A percentile compares a stretch with the other conserved stretches of the same genome.
Conservation (phyloP, 2,329 filamentous ascomycete genomes). For the Stachybotrys echinatus region DNA sequence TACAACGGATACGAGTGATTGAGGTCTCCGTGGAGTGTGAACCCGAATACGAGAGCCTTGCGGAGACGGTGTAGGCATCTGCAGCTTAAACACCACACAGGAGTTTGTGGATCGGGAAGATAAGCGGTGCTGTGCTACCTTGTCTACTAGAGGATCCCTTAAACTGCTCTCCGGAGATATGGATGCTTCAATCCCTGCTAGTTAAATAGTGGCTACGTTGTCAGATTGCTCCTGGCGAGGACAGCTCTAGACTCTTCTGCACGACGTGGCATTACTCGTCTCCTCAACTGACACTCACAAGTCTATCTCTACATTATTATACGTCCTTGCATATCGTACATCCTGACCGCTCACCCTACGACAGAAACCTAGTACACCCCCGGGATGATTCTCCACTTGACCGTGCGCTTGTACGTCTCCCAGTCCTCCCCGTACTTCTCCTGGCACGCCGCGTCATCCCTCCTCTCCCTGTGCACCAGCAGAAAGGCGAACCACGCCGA, state of each 20-base stretch:
- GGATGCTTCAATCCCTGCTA: too few species aligned
- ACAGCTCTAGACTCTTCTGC: too few species aligned
- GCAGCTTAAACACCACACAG: not conserved
- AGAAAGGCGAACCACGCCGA: constrained; percentile 81
- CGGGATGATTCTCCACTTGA: constrained; percentile 73
- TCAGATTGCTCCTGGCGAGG: too few species aligned
- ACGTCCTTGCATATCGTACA: too few species aligned
- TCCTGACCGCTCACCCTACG: too few species aligned
- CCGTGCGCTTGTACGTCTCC: constrained; percentile 73
- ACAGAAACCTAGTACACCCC: constrained; percentile 71
- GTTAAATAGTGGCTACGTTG: too few species aligned
- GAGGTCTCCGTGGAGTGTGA: not conserved
- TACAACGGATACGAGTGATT: not conserved
- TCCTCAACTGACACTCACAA: too few species aligned
- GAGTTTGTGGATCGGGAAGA: not conserved
- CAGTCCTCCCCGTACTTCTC: constrained; percentile 85
- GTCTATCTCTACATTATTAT: too few species aligned
- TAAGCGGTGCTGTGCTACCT: not conserved
- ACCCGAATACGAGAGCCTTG: not conserved
- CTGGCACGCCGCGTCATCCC: constrained; percentile 80
- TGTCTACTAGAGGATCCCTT: too few species aligned
- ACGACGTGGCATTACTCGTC: too few species aligned
- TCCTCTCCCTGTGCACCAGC: constrained; percentile 73
- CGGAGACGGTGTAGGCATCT: not conserved
- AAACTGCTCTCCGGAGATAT: too few species aligned